Evolutionary conservation across 75 land plant genomes (phyloP).

Genomic region (Cryptomeria japonica): DNA sequence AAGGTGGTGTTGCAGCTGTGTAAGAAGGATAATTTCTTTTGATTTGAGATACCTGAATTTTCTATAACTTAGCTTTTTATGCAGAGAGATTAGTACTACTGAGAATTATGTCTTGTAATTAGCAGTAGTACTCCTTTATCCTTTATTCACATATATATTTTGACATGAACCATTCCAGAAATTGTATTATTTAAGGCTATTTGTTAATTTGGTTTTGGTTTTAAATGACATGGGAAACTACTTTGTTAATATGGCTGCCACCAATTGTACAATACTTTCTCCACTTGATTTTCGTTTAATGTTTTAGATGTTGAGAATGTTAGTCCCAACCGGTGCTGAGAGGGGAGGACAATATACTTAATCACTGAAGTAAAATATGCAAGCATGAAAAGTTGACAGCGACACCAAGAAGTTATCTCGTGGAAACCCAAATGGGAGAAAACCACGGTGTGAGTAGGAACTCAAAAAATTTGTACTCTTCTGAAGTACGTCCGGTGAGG

Average conservation of each 20-base stretch:
- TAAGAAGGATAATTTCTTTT: neutral
- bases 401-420: too few species aligned
- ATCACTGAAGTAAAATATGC: too few species aligned
- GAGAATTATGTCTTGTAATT: neutral
- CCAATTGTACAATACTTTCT: neutral
- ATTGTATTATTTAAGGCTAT: neutral
- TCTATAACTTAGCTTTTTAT: neutral
- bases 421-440: too few species aligned
- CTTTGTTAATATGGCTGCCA: neutral
- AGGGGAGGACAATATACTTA: too few species aligned
- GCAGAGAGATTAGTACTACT: neutral
- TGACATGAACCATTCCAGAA: neutral
- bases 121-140: neutral
- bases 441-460: too few species aligned
- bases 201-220: neutral
- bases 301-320: neutral
- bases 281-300: too few species aligned
- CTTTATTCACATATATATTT: neutral
- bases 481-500: too few species aligned
- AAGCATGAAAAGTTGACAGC: too few species aligned
- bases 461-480: too few species aligned
- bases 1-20: slow-evolving; percentile 5
- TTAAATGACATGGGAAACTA: neutral
- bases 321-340: too few species aligned
- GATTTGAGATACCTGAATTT: neutral